A percentile compares a stretch with the other conserved stretches of the same genome.
Evolutionary conservation across 2,329 filamentous ascomycete species (phyloP).

Genomic region (Diaporthe capsici): DNA sequence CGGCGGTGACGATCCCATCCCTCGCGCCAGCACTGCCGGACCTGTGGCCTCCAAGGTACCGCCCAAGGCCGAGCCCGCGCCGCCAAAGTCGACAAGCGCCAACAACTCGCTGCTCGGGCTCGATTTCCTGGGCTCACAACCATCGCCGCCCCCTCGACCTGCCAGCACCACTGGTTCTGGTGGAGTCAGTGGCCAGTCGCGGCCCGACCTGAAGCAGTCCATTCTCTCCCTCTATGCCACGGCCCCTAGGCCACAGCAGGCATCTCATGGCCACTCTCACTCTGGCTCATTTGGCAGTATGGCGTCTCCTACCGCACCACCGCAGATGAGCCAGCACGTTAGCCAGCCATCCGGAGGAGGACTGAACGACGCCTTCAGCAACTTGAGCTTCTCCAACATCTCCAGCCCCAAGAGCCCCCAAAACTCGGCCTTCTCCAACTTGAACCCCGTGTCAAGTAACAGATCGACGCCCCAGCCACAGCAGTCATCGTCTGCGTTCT

Average conservation of each 20-base stretch:
- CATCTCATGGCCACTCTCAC: conserved; percentile 66
- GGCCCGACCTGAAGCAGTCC: conserved; percentile 96
- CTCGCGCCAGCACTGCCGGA: conserved; percentile 81
- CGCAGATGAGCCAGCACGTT: conserved; percentile 59
- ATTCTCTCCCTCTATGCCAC: conserved; percentile 96
- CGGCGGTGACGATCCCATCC: conserved; percentile 78
- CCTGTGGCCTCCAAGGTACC: conserved; percentile 71
- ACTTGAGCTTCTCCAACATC: conserved; percentile 60
- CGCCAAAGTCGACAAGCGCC: conserved; percentile 77
- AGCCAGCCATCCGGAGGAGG: conserved; percentile 67
- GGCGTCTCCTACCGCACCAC: conserved; percentile 65
- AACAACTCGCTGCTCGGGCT: conserved; percentile 93
- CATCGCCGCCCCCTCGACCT: conserved; percentile 81
- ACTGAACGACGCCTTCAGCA: conserved; percentile 84
- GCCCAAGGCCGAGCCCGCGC: conserved; percentile 74
- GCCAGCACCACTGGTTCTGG: conserved; percentile 81
- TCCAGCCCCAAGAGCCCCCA: conserved; percentile 59
- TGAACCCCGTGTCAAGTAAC: conserved; percentile 48
- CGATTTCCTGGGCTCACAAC: conserved; percentile 86
- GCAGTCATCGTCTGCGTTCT: conserved; percentile 58
- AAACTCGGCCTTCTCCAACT: conserved; percentile 43
- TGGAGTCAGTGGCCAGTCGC: conserved; percentile 74
- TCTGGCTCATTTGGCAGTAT: conserved; percentile 78
- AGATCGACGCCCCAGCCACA: conserved; percentile 45
- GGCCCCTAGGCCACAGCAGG: conserved; percentile 80